phyloP scores from a whole-genome alignment of 768 basidiomycete species.

The Tylopilus balloui region DNA sequence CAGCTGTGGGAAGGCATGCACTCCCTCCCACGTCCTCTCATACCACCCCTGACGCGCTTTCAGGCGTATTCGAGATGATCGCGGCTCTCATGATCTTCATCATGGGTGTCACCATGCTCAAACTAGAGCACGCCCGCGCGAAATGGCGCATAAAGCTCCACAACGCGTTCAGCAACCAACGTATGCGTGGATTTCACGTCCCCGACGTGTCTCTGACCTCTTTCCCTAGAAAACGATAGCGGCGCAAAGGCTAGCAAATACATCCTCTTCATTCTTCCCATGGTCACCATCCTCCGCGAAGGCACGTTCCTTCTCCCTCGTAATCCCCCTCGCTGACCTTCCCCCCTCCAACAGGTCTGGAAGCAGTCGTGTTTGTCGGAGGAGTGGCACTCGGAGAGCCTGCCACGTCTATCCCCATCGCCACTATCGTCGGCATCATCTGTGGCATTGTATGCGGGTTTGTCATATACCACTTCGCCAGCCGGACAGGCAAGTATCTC shows the following conservation, averaged over 20 bases:
- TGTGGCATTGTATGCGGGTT: constrained; percentile 71
- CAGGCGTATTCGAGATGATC: constrained; percentile 67
- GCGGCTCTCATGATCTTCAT: constrained; percentile 81
- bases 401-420: constrained; percentile 84
- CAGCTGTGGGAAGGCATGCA: constrained; percentile 83
- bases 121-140: constrained; percentile 89
- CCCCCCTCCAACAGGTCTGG: constrained; percentile 48
- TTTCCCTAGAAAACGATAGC: constrained; percentile 40
- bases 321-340: neutral
- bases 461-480: constrained; percentile 77
- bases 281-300: constrained; percentile 91
- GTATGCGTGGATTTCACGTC: constrained; percentile 33
- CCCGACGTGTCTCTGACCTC: neutral
- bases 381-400: constrained; percentile 84
- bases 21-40: neutral
- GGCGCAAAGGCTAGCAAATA: constrained; percentile 63
- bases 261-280: constrained; percentile 83
- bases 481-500: constrained; percentile 54
- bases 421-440: constrained; percentile 80
- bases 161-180: constrained; percentile 61
- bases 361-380: constrained; percentile 91
- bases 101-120: constrained; percentile 94
- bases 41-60: neutral
- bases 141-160: constrained; percentile 92
- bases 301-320: constrained; percentile 39